Conservation (phyloP, 1,284 basidiomycete genomes). For the Tylopilus orsonianus region DNA sequence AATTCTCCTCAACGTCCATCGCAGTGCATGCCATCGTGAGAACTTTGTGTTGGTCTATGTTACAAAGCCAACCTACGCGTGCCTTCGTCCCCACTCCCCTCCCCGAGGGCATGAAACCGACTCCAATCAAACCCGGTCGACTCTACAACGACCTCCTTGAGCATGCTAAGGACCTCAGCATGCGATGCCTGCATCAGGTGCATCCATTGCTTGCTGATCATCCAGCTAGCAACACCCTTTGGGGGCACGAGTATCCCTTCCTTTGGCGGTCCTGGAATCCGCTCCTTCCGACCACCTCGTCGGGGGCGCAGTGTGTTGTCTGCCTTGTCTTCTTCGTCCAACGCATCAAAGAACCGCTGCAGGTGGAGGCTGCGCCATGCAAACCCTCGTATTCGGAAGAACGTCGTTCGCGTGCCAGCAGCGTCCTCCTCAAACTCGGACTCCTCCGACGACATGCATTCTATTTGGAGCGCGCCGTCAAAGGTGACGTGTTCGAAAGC, state of each 20-base stretch:
- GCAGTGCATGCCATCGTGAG: conserved; percentile 8
- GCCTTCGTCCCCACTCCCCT: conserved; percentile 46
- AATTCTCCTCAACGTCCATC: too few species aligned
- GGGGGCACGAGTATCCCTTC: conserved; percentile 63
- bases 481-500: conserved; percentile 60
- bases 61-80: not conserved
- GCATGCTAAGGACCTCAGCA: conserved; percentile 43
- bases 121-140: conserved; percentile 48
- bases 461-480: conserved; percentile 64
- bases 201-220: conserved; percentile 69
- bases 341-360: conserved; percentile 51
- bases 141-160: conserved; percentile 47
- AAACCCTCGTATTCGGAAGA: conserved; percentile 54
- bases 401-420: conserved; percentile 24
- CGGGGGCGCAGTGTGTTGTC: conserved; percentile 50
- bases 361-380: conserved; percentile 64
- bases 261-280: conserved; percentile 53
- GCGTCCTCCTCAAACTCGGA: conserved; percentile 53
- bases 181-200: conserved; percentile 39
- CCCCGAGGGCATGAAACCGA: conserved; percentile 47
- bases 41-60: conserved; percentile 7
- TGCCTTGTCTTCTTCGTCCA: conserved; percentile 56
- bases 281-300: conserved; percentile 57
- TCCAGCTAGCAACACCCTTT: conserved; percentile 63
- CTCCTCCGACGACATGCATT: conserved; percentile 79